Base-by-base conservation (phyloP, 2,329 filamentous ascomycete species). In the Zopfia rhizophila region DNA sequence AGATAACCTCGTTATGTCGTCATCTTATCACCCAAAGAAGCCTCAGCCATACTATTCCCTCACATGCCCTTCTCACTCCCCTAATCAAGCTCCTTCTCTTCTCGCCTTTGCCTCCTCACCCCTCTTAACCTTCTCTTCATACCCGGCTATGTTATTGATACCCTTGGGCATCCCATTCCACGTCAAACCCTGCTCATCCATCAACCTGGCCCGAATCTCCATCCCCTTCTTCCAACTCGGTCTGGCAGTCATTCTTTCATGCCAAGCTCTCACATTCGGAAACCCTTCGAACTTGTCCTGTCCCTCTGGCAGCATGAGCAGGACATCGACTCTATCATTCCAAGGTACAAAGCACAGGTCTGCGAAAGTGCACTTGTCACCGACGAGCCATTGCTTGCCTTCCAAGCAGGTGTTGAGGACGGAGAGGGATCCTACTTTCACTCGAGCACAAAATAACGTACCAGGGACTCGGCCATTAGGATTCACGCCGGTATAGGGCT, bases 341-440 rank as follows among this genome's bases (percentile, higher is more conserved):
- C 74, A 79, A 5, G 70, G 58, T 36, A 73, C 51, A 48, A 76
- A 78, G 7, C 66, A 51, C 8, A 75, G 55, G 50, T 79, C 76
- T 4, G 65, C 75, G 60, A 72, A 77, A 4, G 69, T 74, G 45
- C 60, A 61, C 48, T 74, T 77, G 29, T 72, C 69, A 13, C 75
- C 76, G 1, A 78, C 72, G 11, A 79, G 61, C 46, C 68, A 78
- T 21, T 69, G 49, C 10, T 61, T 65, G 5, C 59, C 60, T 3
- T 50, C 23, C 10, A 61, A 18, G 16, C 30, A 33, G 30, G 13
- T 33, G 11, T 33, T 17, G 13, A 33, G 30, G 11, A 33, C 12
- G 5, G n/a, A n/a, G n/a, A n/a, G n/a, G n/a, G n/a, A n/a, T n/a
- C n/a, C n/a, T n/a, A n/a, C n/a, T n/a, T n/a, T n/a, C n/a, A n/a